Conservation (phyloP, 495 filamentous ascomycete genomes). For the Penicilliopsis zonata region DNA sequence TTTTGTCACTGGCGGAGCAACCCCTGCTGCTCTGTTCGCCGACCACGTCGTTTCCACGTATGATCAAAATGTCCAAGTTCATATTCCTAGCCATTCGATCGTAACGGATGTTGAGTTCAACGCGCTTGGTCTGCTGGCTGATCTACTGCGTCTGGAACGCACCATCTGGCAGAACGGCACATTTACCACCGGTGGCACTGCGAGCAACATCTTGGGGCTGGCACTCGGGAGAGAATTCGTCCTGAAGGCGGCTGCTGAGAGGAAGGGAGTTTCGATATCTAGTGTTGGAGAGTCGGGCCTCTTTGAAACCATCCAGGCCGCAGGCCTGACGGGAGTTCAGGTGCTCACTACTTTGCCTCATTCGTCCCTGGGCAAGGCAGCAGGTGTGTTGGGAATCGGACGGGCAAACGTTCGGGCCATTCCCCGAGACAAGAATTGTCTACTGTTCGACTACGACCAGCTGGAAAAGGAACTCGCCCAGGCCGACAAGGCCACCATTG, state of each 20-base stretch:
- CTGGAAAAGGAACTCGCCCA: conserved; percentile 41
- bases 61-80: conserved; percentile 81
- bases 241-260: conserved; percentile 30
- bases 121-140: conserved; percentile 54
- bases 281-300: conserved; percentile 62
- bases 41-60: conserved; percentile 67
- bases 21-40: conserved; percentile 72
- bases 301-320: conserved; percentile 47
- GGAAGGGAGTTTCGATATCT: conserved; percentile 16
- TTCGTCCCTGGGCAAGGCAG: conserved; percentile 72
- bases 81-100: conserved; percentile 63
- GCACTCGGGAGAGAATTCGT: conserved; percentile 65
- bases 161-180: conserved; percentile 38
- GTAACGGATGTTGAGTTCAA: conserved; percentile 62
- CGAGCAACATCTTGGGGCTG: conserved; percentile 70
- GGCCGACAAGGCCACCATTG: conserved; percentile 50
- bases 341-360: conserved; percentile 73
- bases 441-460: conserved; percentile 52
- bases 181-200: conserved; percentile 86
- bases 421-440: conserved; percentile 37
- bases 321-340: conserved; percentile 55
- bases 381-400: conserved; percentile 69
- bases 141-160: conserved; percentile 53
- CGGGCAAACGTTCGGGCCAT: conserved; percentile 53
- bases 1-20: conserved; percentile 74